These are phyloP conservation scores for Psilocybe sp. DNA, from an alignment of 768 basidiomycete species.

Conservation along the genomic window DNA sequence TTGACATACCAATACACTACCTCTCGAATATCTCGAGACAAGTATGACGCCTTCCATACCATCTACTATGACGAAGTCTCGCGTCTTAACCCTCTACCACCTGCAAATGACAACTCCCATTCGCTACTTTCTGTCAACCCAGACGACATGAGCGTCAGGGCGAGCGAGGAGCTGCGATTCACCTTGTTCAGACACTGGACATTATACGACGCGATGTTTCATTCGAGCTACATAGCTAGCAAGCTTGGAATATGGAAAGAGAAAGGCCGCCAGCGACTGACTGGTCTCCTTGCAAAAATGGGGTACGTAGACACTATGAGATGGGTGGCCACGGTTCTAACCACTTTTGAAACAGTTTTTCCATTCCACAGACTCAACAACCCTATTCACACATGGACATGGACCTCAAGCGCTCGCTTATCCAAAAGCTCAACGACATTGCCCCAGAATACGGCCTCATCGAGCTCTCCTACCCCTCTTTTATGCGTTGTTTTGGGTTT, in stretches of 20 bases:
- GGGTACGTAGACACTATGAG: constrained; percentile 53
- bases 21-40: constrained; percentile 81
- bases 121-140: constrained; percentile 57
- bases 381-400: constrained; percentile 95
- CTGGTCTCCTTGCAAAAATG: constrained; percentile 96
- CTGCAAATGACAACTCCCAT: constrained; percentile 30
- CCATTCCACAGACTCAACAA: constrained; percentile 91
- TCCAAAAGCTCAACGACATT: constrained; percentile 80
- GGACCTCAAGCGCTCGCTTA: constrained; percentile 80
- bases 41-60: constrained; percentile 78
- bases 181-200: constrained; percentile 98
- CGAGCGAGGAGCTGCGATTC: constrained; percentile 89
- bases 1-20: constrained; percentile 91
- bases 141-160: constrained; percentile 80
- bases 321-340: not conserved
- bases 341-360: constrained; percentile 58
- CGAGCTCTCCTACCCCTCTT: constrained; percentile 92
- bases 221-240: constrained; percentile 93
- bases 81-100: constrained; percentile 73
- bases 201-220: constrained; percentile 96
- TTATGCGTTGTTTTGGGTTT: constrained; percentile 90
- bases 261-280: constrained; percentile 82
- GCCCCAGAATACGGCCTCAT: constrained; percentile 94
- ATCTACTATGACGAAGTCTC: constrained; percentile 91
- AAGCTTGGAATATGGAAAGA: constrained; percentile 98